These are phyloP conservation scores for Raphanus hybrid DNA, from an alignment of 441 rosid species.

Conservation along the genomic window DNA sequence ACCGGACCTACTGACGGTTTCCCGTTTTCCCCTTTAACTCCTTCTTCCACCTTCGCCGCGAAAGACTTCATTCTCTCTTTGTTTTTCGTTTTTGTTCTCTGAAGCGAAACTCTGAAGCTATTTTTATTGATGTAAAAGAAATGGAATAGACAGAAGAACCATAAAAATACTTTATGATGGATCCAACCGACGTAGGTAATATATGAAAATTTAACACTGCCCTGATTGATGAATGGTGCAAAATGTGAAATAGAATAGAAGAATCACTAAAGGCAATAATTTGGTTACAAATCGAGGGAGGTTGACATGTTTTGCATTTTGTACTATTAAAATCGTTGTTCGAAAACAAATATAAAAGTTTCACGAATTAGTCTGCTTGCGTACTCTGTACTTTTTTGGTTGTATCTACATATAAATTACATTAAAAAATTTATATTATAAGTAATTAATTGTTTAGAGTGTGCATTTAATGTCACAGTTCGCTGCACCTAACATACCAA, in stretches of 20 bases:
- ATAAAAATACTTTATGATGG: neutral
- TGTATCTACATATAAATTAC: neutral
- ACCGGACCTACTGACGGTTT: conserved; percentile 86
- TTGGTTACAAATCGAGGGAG: neutral
- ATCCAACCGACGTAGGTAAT: conserved; percentile 18
- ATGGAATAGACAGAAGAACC: conserved; percentile 14
- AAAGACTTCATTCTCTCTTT: conserved; percentile 60
- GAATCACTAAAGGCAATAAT: neutral
- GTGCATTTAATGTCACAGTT: conserved; percentile 31
- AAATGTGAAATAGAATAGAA: neutral
- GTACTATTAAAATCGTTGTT: neutral
- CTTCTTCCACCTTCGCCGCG: conserved; percentile 77
- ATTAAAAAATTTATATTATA: neutral
- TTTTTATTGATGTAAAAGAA: neutral
- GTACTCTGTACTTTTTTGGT: neutral
- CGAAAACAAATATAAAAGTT: neutral
- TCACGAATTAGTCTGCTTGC: neutral
- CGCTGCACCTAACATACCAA: conserved; percentile 34
- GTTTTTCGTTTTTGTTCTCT: neutral
- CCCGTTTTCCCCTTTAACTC: conserved; percentile 72
- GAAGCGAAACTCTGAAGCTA: neutral
- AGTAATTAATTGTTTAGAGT: neutral
- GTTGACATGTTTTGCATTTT: neutral
- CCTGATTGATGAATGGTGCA: neutral
- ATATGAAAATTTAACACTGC: conserved; percentile 4